Evolutionary conservation across 768 basidiomycete species (phyloP), one percentile per base, ranked within the genome.

Genomic region (Mycena galericulata): DNA sequence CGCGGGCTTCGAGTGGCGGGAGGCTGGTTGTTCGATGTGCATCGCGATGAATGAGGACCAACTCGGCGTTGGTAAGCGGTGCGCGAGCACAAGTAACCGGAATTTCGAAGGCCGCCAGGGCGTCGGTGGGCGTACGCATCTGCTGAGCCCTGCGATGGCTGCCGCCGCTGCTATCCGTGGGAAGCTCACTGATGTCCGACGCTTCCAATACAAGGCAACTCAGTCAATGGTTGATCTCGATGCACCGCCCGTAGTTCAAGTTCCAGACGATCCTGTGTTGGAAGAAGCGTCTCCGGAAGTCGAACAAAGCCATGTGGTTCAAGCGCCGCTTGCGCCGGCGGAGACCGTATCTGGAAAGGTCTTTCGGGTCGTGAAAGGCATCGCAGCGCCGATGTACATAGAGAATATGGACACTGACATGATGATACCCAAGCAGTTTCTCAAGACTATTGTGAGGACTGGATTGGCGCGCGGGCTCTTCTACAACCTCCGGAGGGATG

Each of bases 11-110:
- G 95, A 97, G 74, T 96, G 95, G 95, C 88, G 95, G 50, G 95
- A 97, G 79, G 95, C 95, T 26, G 95, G 95, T 36, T 97, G 95
- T 76, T 97, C 95, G 20, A 97, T 97, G 95, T 97, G 95, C 80
- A 79, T 97, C 68, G 95, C 94, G 45, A 97, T 97, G 95, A 96
- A 96, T 79, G 93, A 94, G 11, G 95, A 97, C 79, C 93, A 95
- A 75, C 83, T 97, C 59, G 84, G 86, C n/a, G 92, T 94, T 3
- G 90, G 92, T 14, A 86, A 91, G 75, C 91, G 95, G 36, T 97
- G 95, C 75, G 95, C 95, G 8, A 95, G 93, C 71, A 96, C 95
- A 29, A 94, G 93, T 73, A 96, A 96, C 80, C 88, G 95, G 62
- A 96, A 96, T 81, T 96, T 97, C 72, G 94, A 97, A 81, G 94